These are phyloP conservation scores for Mycena capillaripes DNA, from an alignment of 768 basidiomycete genomes.

Conservation along the genomic window DNA sequence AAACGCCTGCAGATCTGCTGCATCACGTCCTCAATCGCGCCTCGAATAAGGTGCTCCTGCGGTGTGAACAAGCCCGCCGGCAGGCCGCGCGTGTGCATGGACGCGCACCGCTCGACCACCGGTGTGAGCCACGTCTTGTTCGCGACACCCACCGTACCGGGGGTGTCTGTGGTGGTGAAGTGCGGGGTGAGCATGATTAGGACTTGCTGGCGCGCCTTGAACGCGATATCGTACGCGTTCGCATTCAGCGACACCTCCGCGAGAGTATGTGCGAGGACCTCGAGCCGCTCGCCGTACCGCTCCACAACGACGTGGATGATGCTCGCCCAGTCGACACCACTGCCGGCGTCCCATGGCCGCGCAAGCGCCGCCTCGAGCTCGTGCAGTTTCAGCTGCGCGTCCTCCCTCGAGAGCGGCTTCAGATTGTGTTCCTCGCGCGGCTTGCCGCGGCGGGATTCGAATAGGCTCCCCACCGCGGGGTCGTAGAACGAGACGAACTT, in stretches of 20 bases:
- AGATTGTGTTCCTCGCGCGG: conserved; percentile 12
- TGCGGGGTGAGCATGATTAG: conserved; percentile 25
- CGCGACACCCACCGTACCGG: neutral
- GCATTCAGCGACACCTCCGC: neutral
- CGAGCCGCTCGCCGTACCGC: conserved; percentile 25
- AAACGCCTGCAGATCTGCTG: conserved; percentile 20
- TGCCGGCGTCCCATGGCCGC: conserved; percentile 20
- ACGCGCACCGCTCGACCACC: conserved; percentile 20
- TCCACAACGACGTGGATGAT: conserved; percentile 25
- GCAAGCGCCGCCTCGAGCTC: conserved; percentile 20
- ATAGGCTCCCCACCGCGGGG: neutral
- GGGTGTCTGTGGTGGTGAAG: conserved; percentile 15
- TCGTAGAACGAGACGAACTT: conserved; percentile 28
- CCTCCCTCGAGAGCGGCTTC: conserved; percentile 2
- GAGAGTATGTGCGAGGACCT: conserved; percentile 19
- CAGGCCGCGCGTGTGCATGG: conserved; percentile 8
- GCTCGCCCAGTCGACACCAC: conserved; percentile 28
- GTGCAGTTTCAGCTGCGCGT: conserved; percentile 6
- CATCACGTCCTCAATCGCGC: conserved; percentile 24
- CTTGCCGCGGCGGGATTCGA: conserved; percentile 10
- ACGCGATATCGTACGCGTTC: conserved; percentile 1
- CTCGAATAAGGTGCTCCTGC: conserved; percentile 12
- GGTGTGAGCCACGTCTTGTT: conserved; percentile 19
- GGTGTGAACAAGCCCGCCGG: neutral
- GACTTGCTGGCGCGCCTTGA: conserved; percentile 22